A percentile compares a stretch with the other conserved stretches of the same genome.
phyloP scores from a whole-genome alignment of 1,139 yeast species.

The Entelexis paramagnoliae region DNA sequence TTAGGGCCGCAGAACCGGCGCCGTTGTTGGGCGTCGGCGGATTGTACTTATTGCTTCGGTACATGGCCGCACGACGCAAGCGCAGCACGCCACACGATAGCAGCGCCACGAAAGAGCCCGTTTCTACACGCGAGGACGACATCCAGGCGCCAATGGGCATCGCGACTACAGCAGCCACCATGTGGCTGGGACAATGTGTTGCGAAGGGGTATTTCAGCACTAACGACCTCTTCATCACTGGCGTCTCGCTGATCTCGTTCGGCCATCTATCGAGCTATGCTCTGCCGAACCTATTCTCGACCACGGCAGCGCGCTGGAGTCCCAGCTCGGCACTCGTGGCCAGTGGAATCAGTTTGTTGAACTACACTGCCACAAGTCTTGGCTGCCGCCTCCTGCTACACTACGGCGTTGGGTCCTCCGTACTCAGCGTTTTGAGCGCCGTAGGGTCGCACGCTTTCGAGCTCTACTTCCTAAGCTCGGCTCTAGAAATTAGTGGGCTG shows the following conservation, averaged over 20 bases:
- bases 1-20: not conserved
- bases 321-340: constrained; percentile 31
- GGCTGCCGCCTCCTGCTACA: not conserved
- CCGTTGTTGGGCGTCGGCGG: constrained; percentile 1
- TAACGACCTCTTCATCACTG: constrained; percentile 26
- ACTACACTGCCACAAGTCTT: constrained; percentile 25
- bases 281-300: constrained; percentile 29
- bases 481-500: not conserved
- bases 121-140: not conserved
- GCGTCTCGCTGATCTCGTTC: constrained; percentile 26
- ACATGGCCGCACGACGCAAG: not conserved
- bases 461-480: constrained; percentile 5
- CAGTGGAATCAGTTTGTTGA: constrained; percentile 30
- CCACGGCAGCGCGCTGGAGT: constrained; percentile 34
- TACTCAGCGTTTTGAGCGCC: not conserved
- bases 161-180: constrained; percentile 29
- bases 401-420: not conserved
- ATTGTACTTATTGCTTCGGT: not conserved
- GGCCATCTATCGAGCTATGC: constrained; percentile 28
- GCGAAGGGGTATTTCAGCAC: constrained; percentile 22
- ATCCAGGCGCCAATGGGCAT: constrained; percentile 1
- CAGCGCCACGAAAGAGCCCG: not conserved
- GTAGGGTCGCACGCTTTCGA: constrained; percentile 9
- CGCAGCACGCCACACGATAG: no score
- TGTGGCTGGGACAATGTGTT: constrained; percentile 34